Evolutionary conservation across 1,284 basidiomycete species (phyloP).

Genomic region (Meripilus lineatus): DNA sequence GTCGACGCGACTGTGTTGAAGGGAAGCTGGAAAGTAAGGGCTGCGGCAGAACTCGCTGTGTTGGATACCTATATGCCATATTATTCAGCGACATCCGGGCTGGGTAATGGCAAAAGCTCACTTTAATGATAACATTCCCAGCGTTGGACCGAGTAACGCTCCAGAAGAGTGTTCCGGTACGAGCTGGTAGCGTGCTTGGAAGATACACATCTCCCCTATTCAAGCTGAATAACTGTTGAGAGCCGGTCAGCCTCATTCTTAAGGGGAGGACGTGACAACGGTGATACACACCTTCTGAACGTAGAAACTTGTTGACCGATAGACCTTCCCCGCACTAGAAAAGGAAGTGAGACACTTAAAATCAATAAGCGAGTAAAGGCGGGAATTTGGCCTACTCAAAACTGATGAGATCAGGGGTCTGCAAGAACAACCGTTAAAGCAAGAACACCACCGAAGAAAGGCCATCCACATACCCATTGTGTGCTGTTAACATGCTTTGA

Average conservation of each 20-base stretch:
- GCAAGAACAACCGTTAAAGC: constrained; percentile 8
- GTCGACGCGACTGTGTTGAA: constrained; percentile 41
- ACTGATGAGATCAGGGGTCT: constrained; percentile 62
- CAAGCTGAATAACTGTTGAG: constrained; percentile 50
- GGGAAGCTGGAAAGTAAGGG: constrained; percentile 49
- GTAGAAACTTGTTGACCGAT: constrained; percentile 60
- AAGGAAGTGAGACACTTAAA: constrained; percentile 14
- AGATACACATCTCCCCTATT: constrained; percentile 60
- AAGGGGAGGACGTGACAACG: neutral
- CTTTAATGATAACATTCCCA: constrained; percentile 55
- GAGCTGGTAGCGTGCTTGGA: constrained; percentile 53
- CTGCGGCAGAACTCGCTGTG: constrained; percentile 33
- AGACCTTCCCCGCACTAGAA: constrained; percentile 46
- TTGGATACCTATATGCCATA: constrained; percentile 44
- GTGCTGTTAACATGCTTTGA: constrained; percentile 46
- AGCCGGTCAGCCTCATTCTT: too few species aligned
- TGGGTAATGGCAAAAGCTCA: constrained; percentile 10
- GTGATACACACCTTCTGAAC: constrained; percentile 48
- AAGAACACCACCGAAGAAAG: neutral
- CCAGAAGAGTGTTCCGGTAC: constrained; percentile 51
- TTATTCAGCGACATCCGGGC: neutral
- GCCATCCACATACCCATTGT: constrained; percentile 46
- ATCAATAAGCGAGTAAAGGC: neutral
- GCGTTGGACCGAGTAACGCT: constrained; percentile 48
- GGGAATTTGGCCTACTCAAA: constrained; percentile 47